Evolutionary conservation across 768 basidiomycete genomes (phyloP).

Genomic region (Erythrobasidium yunnanense): DNA sequence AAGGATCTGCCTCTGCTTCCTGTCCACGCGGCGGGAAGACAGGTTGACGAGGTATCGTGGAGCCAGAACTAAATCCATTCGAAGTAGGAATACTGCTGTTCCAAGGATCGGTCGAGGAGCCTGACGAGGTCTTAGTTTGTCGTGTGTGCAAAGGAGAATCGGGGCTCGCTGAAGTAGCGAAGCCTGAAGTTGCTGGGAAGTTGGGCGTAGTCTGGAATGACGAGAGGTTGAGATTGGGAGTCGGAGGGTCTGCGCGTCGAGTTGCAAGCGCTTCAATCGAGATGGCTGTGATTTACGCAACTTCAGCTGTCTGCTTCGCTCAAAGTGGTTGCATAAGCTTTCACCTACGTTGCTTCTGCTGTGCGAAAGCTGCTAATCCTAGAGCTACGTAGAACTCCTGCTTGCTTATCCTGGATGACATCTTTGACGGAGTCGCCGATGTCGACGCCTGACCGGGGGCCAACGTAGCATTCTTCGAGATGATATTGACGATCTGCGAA

Average conservation of each 20-base stretch:
- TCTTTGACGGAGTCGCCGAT: neutral
- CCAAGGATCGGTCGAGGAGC: no score
- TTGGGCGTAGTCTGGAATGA: neutral
- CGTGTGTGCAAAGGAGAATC: no score
- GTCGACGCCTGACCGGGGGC: no score
- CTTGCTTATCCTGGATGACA: neutral
- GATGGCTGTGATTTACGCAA: constrained; percentile 2
- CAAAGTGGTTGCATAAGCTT: neutral
- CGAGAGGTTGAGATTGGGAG: constrained; percentile 2
- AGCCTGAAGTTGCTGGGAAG: neutral
- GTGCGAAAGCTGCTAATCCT: constrained; percentile 2
- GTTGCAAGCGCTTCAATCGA: neutral
- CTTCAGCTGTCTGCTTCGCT: neutral
- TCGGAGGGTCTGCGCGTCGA: neutral
- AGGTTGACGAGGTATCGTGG: no score
- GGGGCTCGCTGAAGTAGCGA: neutral
- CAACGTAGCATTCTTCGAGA: neutral
- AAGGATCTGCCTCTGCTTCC: no score
- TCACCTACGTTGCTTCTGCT: constrained; percentile 13
- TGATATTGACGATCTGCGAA: constrained; percentile 15
- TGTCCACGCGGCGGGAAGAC: no score
- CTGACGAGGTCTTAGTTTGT: no score
- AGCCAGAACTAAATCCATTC: no score
- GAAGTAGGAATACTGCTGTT: no score
- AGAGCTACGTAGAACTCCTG: constrained; percentile 4